phyloP scores from a whole-genome alignment of 345 rosid genomes.

The Eucalyptus curtisii region DNA sequence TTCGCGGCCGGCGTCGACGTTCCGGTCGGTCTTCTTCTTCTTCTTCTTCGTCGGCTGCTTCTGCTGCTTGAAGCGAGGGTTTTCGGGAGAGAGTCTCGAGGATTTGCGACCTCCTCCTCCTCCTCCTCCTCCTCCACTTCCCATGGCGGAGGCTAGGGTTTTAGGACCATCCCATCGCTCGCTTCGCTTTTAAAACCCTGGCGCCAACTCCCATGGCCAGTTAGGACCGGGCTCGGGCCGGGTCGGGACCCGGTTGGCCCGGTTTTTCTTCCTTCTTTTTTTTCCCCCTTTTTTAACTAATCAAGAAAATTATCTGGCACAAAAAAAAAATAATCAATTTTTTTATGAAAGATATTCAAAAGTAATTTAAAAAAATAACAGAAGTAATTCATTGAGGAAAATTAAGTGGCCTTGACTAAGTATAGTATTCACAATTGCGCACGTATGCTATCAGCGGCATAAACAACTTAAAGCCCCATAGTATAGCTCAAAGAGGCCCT shows the following conservation, averaged over 20 bases:
- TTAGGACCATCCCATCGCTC: background rate
- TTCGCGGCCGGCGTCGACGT: background rate
- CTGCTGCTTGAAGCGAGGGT: background rate
- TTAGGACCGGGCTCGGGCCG: background rate
- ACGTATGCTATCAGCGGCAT: no score
- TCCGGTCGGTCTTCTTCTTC: background rate
- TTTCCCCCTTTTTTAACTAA: background rate
- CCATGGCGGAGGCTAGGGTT: background rate
- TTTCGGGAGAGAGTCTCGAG: background rate
- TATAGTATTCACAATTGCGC: no score
- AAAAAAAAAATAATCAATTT: background rate
- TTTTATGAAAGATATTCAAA: background rate
- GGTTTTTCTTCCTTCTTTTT: rapidly evolving
- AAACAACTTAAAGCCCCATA: no score
- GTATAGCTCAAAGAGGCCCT: no score
- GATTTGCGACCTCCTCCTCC: background rate
- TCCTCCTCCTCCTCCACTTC: background rate
- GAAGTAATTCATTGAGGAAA: background rate
- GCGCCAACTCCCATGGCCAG: background rate
- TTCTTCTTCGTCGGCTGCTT: background rate
- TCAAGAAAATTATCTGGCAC: background rate
- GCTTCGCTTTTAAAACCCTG: background rate
- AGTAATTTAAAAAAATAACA: background rate
- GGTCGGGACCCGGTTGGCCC: background rate
- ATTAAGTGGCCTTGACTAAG: background rate